Evolutionary conservation across 805 yeast genomes (phyloP).

Genomic region (Kazachstania psychrophila): DNA sequence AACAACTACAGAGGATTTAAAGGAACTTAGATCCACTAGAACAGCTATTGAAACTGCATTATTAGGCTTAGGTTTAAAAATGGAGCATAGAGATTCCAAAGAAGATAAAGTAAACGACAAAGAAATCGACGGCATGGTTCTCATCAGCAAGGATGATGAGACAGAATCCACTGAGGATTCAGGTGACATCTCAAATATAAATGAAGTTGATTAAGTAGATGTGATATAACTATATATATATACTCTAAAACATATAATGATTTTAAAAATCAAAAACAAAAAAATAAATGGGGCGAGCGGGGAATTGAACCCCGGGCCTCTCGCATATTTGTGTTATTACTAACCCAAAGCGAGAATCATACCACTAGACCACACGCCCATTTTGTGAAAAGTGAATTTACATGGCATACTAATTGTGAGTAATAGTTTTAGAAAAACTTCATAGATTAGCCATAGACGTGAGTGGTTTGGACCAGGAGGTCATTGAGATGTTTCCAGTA

Average conservation of each 20-base stretch:
- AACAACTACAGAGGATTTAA: constrained; percentile 9
- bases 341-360: constrained; percentile 33
- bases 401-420: too few relatives aligned
- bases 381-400: too few relatives aligned
- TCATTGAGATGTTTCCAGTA: too few relatives aligned
- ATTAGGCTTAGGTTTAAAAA: constrained; percentile 18
- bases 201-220: too few relatives aligned
- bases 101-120: background rate
- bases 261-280: background rate
- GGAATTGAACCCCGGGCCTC: constrained; percentile 58
- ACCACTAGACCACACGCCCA: constrained; percentile 36
- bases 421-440: too few relatives aligned
- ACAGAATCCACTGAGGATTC: background rate
- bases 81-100: background rate
- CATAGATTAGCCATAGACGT: too few relatives aligned
- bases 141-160: background rate
- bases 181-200: too few relatives aligned
- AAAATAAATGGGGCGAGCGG: constrained; percentile 33
- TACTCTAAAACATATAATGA: too few relatives aligned
- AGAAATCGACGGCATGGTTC: background rate
- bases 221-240: too few relatives aligned
- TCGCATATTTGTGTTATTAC: constrained; percentile 31
- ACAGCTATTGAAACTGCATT: constrained; percentile 19
- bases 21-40: constrained; percentile 8
- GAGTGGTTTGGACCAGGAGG: too few relatives aligned